phyloP scores from a whole-genome alignment of 225 moss, liverwort and hornwort species.

The Neckera pumila region DNA sequence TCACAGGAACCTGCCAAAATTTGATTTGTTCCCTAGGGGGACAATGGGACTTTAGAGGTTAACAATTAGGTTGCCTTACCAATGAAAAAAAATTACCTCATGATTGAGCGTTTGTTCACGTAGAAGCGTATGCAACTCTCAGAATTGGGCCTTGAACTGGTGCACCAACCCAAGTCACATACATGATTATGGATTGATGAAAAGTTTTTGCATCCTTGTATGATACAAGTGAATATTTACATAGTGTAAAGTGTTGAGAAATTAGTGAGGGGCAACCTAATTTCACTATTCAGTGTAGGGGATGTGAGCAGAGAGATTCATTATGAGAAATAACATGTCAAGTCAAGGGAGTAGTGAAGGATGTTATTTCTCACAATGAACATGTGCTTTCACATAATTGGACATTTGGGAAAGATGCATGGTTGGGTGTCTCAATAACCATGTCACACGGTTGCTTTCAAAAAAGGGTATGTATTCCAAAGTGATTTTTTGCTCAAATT shows the following conservation, averaged over 20 bases:
- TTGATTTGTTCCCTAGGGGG: too few relatives aligned
- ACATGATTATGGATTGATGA: too few relatives aligned
- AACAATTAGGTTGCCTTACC: not conserved
- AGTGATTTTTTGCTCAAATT: too few relatives aligned
- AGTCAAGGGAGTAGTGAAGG: too few relatives aligned
- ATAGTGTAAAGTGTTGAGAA: not conserved
- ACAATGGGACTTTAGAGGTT: too few relatives aligned
- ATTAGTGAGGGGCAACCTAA: not conserved
- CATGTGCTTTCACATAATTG: not conserved
- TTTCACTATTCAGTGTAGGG: not conserved
- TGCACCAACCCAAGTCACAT: too few relatives aligned
- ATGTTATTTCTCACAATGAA: not conserved
- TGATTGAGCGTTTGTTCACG: fast-evolving
- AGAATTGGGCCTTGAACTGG: fast-evolving
- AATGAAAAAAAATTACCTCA: not conserved
- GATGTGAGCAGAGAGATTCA: fast-evolving
- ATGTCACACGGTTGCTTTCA: too few relatives aligned
- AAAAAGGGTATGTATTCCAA: too few relatives aligned
- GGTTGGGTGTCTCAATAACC: too few relatives aligned
- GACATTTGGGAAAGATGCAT: too few relatives aligned
- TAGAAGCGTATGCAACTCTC: fast-evolving
- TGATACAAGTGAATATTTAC: not conserved
- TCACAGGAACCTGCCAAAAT: too few relatives aligned
- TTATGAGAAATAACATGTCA: not conserved
- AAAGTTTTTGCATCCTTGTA: not conserved